Percentiles rank a stretch among this genome's conserved stretches.
phyloP scores from a whole-genome alignment of 176 grass and related monocot species.

The Phoenix roebelenii region DNA sequence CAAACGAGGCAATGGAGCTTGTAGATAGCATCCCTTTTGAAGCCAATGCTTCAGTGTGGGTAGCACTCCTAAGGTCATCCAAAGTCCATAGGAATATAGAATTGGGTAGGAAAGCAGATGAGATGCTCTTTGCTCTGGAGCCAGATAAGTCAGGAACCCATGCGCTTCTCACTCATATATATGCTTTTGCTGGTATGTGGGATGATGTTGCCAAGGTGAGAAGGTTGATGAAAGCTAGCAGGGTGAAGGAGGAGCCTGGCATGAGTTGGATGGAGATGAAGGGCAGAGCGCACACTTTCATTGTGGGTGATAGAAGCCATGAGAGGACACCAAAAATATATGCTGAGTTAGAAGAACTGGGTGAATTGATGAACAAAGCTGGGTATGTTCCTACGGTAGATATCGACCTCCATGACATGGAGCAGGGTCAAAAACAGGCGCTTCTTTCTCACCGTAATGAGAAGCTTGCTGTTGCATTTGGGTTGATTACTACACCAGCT shows the following conservation, averaged over 20 bases:
- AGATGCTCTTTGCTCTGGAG: constrained; percentile 65
- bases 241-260: constrained; percentile 62
- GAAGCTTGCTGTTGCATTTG: constrained; percentile 54
- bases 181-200: constrained; percentile 73
- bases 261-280: constrained; percentile 96
- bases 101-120: constrained; percentile 48
- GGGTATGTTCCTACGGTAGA: constrained; percentile 63
- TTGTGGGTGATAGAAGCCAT: constrained; percentile 68
- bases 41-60: constrained; percentile 60
- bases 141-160: constrained; percentile 81
- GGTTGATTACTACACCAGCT: constrained; percentile 47
- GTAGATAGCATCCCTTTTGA: constrained; percentile 67
- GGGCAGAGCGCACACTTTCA: constrained; percentile 72
- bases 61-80: constrained; percentile 60
- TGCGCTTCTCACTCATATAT: constrained; percentile 64
- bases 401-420: constrained; percentile 60
- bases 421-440: constrained; percentile 56
- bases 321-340: constrained; percentile 59
- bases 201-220: constrained; percentile 47
- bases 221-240: constrained; percentile 60
- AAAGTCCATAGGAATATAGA: constrained; percentile 54
- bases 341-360: constrained; percentile 62
- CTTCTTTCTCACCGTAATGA: constrained; percentile 78
- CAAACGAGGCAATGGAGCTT: constrained; percentile 70
- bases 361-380: constrained; percentile 60